Evolutionary conservation across 257 asterid genomes (phyloP).

Genomic region (Nicotiana obtusifolia): DNA sequence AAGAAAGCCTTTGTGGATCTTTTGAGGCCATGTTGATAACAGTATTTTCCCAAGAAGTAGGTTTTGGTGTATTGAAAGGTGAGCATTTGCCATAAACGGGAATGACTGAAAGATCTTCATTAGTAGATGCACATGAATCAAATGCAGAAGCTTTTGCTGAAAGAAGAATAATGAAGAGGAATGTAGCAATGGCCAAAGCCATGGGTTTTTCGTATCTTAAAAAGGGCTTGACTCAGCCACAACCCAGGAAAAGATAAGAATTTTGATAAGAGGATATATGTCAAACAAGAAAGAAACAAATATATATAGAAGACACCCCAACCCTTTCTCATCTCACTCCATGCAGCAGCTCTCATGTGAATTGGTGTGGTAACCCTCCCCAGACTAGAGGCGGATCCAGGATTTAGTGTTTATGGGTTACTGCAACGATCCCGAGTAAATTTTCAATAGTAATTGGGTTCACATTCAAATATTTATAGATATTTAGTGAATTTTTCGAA

Average conservation of each 20-base stretch:
- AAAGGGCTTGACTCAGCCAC: not conserved
- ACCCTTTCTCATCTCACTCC: not conserved
- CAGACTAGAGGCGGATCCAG: no score
- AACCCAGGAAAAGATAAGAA: slow-evolving; percentile 18
- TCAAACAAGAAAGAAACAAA: not conserved
- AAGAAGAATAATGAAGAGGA: slow-evolving; percentile 33
- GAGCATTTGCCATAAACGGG: slow-evolving; percentile 83
- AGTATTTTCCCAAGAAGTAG: slow-evolving; percentile 46
- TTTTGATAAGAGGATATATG: not conserved
- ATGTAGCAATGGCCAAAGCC: slow-evolving; percentile 31
- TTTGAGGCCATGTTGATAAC: slow-evolving; percentile 60
- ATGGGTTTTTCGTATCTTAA: slow-evolving; percentile 16
- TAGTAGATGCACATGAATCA: slow-evolving; percentile 50
- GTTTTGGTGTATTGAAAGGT: slow-evolving; percentile 53
- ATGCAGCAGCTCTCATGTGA: not conserved
- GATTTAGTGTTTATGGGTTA: no score
- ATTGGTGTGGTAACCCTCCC: not conserved
- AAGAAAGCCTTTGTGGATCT: slow-evolving; percentile 61
- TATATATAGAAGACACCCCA: not conserved
- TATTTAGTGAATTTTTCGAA: no score
- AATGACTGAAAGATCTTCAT: slow-evolving; percentile 50
- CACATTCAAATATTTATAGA: no score
- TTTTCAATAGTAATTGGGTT: no score
- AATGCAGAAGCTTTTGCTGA: slow-evolving; percentile 29
- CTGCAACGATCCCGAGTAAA: no score